These are phyloP conservation scores for Rhododendron ferrugineum DNA, from an alignment of 148 eudicot species.

Conservation along the genomic window DNA sequence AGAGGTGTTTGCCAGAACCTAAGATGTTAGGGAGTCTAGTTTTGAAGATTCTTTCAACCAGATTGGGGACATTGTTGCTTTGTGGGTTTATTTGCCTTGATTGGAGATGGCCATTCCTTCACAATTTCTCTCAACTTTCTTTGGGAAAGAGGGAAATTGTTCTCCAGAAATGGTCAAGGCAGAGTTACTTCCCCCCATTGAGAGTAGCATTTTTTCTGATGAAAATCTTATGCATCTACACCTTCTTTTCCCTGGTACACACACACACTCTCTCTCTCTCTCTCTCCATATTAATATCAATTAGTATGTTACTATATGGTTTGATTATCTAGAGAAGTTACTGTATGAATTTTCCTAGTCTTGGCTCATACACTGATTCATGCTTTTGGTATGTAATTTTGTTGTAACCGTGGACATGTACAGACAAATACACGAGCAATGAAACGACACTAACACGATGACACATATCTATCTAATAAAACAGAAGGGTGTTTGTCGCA, in stretches of 20 bases:
- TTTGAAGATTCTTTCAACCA: slow-evolving; percentile 45
- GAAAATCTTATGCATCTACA: slow-evolving; percentile 35
- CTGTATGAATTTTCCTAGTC: neutral
- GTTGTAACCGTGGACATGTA: too few species aligned
- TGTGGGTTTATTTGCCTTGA: slow-evolving; percentile 55
- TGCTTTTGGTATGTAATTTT: too few species aligned
- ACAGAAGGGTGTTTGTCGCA: too few species aligned
- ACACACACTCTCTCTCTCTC: neutral
- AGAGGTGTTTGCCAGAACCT: slow-evolving; percentile 35
- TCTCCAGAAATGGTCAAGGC: slow-evolving; percentile 60
- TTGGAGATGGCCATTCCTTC: slow-evolving; percentile 58
- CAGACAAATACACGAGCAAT: too few species aligned
- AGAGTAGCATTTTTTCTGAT: slow-evolving; percentile 37
- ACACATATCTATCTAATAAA: too few species aligned
- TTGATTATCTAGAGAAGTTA: neutral
- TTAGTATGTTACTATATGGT: too few species aligned
- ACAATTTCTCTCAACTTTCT: slow-evolving; percentile 42
- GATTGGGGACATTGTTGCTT: slow-evolving; percentile 60
- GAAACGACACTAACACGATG: too few species aligned
- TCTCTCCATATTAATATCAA: neutral
- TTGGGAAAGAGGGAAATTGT: slow-evolving; percentile 49
- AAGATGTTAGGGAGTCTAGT: slow-evolving; percentile 31
- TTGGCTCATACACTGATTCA: too few species aligned
- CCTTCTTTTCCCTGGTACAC: slow-evolving; percentile 49
- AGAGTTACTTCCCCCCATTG: slow-evolving; percentile 28